Percentiles rank a stretch among this genome's conserved stretches.
Conservation (phyloP, 2,329 filamentous ascomycete species). For the Aspergillus ustus region DNA sequence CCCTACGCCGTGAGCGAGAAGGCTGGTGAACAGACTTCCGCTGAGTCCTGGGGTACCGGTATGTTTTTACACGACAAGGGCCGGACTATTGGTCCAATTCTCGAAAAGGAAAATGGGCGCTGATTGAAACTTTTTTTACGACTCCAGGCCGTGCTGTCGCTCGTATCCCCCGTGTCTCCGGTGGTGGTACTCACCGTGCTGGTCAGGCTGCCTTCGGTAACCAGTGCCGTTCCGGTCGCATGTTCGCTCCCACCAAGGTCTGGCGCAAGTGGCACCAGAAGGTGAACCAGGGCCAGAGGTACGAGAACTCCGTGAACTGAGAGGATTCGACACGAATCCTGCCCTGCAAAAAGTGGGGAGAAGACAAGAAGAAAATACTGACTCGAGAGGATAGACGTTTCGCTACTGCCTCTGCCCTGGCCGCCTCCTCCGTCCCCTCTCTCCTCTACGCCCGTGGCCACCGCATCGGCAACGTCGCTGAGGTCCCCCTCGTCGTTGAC, state of each 20-base stretch:
- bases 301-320: slow-evolving; percentile 39
- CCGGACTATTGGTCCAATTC: too few species aligned
- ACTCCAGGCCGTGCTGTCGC: slow-evolving; percentile 90
- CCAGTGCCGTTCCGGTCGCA: slow-evolving; percentile 99
- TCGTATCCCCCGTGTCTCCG: slow-evolving; percentile 99
- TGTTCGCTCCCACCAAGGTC: slow-evolving; percentile 99
- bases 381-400: slow-evolving; percentile 69
- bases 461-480: slow-evolving; percentile 87
- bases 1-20: slow-evolving; percentile 99
- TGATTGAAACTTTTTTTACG: slow-evolving; percentile 15
- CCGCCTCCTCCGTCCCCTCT: slow-evolving; percentile 91
- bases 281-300: slow-evolving; percentile 99
- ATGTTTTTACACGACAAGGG: slow-evolving; percentile 53
- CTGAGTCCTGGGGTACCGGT: slow-evolving; percentile 99
- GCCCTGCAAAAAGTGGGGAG: not conserved
- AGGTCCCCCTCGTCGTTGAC: slow-evolving; percentile 96
- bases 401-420: slow-evolving; percentile 94
- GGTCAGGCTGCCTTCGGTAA: slow-evolving; percentile 99
- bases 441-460: slow-evolving; percentile 97
- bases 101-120: slow-evolving; percentile 12
- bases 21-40: slow-evolving; percentile 99
- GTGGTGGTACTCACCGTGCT: slow-evolving; percentile 99
- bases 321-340: not conserved
- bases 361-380: slow-evolving; percentile 6
- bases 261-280: slow-evolving; percentile 99